A percentile compares a stretch with the other conserved stretches of the same genome.
phyloP scores from a whole-genome alignment of 306 rosid genomes.

The Glycyrrhiza uralensis region DNA sequence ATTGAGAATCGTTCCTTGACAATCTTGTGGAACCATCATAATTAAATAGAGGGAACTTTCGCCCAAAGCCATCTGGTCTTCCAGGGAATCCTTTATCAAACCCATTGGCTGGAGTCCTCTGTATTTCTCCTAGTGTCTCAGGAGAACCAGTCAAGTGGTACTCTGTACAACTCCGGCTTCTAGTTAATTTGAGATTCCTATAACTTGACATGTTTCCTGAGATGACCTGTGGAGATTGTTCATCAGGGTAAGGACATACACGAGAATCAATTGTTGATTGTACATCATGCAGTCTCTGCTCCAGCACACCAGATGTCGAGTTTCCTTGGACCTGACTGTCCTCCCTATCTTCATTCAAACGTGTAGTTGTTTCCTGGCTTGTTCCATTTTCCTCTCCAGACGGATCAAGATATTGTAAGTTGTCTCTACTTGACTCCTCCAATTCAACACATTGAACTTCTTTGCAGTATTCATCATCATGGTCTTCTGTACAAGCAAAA shows the following conservation, averaged over 20 bases:
- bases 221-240: slow-evolving; percentile 34
- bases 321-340: slow-evolving; percentile 41
- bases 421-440: slow-evolving; percentile 57
- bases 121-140: slow-evolving; percentile 39
- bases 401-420: slow-evolving; percentile 33
- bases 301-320: slow-evolving; percentile 37
- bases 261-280: slow-evolving; percentile 40
- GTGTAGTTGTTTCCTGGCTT: slow-evolving; percentile 47
- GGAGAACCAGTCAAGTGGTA: slow-evolving; percentile 54
- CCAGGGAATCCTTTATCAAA: slow-evolving; percentile 73
- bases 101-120: slow-evolving; percentile 68
- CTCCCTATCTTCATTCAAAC: slow-evolving; percentile 46
- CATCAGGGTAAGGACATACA: slow-evolving; percentile 38
- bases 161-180: slow-evolving; percentile 86
- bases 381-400: slow-evolving; percentile 35
- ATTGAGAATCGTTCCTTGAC: slow-evolving; percentile 68
- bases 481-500: slow-evolving; percentile 40
- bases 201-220: slow-evolving; percentile 39
- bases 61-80: slow-evolving; percentile 70
- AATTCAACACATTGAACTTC: slow-evolving; percentile 83
- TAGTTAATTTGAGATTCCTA: slow-evolving; percentile 49
- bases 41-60: slow-evolving; percentile 50
- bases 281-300: slow-evolving; percentile 42
- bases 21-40: slow-evolving; percentile 42
- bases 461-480: slow-evolving; percentile 76